Base-by-base conservation (phyloP, 2,329 filamentous ascomycete species). In the Ceratocystis diversiconidia region DNA sequence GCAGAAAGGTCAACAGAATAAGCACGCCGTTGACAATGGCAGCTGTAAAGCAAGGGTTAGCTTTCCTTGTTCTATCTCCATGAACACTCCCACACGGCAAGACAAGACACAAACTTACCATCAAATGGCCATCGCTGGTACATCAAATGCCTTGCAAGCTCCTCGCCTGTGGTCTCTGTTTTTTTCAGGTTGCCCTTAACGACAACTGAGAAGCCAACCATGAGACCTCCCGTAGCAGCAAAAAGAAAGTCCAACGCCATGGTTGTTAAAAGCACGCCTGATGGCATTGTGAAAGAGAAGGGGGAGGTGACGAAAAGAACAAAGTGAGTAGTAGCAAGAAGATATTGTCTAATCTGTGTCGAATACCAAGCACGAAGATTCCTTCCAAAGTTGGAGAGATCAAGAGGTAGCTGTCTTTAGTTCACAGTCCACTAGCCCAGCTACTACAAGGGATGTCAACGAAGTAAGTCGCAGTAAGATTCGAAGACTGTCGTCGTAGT, bases 1-100 rank as follows among this genome's bases (percentile, higher is more conserved):
- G 73, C 65, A 86, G 71, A 74, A 90, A 90, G 28, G 86, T 85
- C 70, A 84, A 72, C 74, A 92, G 85, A 73, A 91, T 82, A 71
- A 92, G 78, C 71, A 85, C 79, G 68, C 85, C 82, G 74, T 92
- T 92, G 72, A 80, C 85, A 69, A 92, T 84, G 67, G 85, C 87
- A 63, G 85, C 77, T 88, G 82, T 68, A 62, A 48, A 59, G 65
- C 59, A 17, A n/a, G n/a, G 4, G 62, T 70, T 64, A 69, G 65
- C 10, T 4, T 7, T 19, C n/a, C 5, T 2, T 19, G 22, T 12
- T 46, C 10, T 8, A 30, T 28, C 5, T 60, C 7, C n/a, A 25
- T 15, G 19, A 12, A 12, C 2, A 32, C 28, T 6, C 36, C 8
- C 8, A 12, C 36, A 12, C 36, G 36, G 3, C 64, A 17, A 1